Evolutionary conservation across 176 grass and related monocot species (phyloP).

Genomic region (Phoenix roebelenii): DNA sequence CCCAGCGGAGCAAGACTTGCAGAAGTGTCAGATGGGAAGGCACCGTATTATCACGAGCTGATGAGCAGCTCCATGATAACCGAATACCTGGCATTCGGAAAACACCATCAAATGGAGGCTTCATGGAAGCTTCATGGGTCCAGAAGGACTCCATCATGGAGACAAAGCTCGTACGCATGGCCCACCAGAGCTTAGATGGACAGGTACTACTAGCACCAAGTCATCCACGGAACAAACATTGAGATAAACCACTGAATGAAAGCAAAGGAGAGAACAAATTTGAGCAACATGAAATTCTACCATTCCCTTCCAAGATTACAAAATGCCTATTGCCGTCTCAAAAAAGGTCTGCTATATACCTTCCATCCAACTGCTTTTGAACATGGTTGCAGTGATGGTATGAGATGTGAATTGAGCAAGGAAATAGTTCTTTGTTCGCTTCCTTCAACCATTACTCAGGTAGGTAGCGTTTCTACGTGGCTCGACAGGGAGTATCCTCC

Average conservation of each 20-base stretch:
- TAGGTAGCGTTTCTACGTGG: too few relatives aligned
- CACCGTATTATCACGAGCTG: too few relatives aligned
- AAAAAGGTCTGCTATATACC: too few relatives aligned
- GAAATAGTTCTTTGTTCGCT: too few relatives aligned
- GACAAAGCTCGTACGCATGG: not conserved
- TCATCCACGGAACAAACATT: not conserved
- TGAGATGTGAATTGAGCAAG: not conserved
- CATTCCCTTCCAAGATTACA: constrained; percentile 8
- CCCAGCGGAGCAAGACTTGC: too few relatives aligned
- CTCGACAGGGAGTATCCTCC: too few relatives aligned
- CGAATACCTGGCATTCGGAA: not conserved
- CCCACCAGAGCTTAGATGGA: not conserved
- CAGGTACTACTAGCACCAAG: too few relatives aligned
- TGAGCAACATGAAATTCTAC: constrained; percentile 9
- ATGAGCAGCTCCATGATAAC: too few relatives aligned
- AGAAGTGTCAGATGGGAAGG: too few relatives aligned
- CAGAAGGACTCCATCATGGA: not conserved
- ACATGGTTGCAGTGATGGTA: not conserved
- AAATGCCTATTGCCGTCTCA: too few relatives aligned
- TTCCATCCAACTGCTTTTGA: not conserved
- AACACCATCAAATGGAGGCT: not conserved
- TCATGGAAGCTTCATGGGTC: constrained; percentile 7
- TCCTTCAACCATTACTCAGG: too few relatives aligned
- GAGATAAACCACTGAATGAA: not conserved
- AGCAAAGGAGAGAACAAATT: not conserved